These are phyloP conservation scores for Claviceps maximensis DNA, from an alignment of 2,329 filamentous ascomycete species.

Conservation along the genomic window DNA sequence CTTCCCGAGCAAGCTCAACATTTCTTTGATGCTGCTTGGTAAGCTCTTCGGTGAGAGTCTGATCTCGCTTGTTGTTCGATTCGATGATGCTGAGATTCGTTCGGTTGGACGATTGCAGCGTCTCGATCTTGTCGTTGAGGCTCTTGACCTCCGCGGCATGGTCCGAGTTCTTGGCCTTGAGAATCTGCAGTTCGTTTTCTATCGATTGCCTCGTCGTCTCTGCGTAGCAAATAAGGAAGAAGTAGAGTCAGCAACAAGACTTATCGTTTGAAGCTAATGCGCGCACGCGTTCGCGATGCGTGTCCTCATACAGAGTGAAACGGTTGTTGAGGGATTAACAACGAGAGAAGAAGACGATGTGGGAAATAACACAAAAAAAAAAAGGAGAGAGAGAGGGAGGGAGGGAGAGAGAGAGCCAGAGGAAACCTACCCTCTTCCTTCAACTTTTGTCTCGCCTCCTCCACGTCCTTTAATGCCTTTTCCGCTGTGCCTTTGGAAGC, in stretches of 20 bases:
- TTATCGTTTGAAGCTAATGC: background rate
- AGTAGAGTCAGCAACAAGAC: background rate
- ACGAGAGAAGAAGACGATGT: background rate
- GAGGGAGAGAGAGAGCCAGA: constrained; percentile 1
- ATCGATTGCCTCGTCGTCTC: constrained; percentile 64
- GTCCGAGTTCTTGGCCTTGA: constrained; percentile 62
- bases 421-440: constrained; percentile 59
- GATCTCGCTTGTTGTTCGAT: constrained; percentile 75
- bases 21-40: constrained; percentile 82
- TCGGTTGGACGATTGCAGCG: constrained; percentile 82
- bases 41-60: constrained; percentile 74
- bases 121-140: constrained; percentile 69
- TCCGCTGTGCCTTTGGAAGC: constrained; percentile 70
- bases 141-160: constrained; percentile 63
- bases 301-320: background rate
- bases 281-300: background rate
- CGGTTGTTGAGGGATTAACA: background rate
- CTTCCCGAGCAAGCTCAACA: constrained; percentile 68
- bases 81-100: constrained; percentile 83
- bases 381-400: too few species aligned
- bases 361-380: too few species aligned
- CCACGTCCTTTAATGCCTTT: constrained; percentile 71
- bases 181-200: constrained; percentile 66
- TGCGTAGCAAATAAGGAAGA: constrained; percentile 20
- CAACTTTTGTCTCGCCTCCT: constrained; percentile 68